These are phyloP conservation scores for Rubia peregrina DNA, from an alignment of 305 asterid genomes.

Conservation along the genomic window DNA sequence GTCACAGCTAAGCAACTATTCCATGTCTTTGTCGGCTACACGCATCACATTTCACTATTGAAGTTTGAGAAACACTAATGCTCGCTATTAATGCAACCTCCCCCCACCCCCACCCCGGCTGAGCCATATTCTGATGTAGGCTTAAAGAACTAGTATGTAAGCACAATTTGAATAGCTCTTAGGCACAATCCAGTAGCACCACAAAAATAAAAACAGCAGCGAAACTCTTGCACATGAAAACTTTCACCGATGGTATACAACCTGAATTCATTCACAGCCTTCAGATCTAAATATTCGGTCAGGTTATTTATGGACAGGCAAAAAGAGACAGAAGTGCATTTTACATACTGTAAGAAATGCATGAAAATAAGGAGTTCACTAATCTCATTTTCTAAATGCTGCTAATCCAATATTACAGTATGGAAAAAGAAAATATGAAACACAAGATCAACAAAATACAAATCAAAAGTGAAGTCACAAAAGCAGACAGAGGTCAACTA, in stretches of 20 bases:
- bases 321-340: not conserved
- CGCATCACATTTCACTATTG: no score
- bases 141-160: not conserved
- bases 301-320: not conserved
- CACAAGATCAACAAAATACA: not conserved
- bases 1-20: not conserved
- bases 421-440: not conserved
- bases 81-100: no score
- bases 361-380: not conserved
- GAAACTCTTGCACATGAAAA: not conserved
- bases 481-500: not conserved
- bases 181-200: not conserved
- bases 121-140: not conserved
- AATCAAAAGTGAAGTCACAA: no score
- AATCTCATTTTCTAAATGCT: constrained; percentile 2
- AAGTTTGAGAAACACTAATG: no score
- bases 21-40: not conserved
- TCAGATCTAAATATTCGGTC: not conserved
- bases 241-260: not conserved
- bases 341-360: not conserved
- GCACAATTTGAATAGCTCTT: not conserved
- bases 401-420: not conserved
- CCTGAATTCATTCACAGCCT: not conserved
- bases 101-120: no score
- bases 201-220: not conserved